These are phyloP conservation scores for Bipolaris cookei DNA, from an alignment of 2,329 filamentous ascomycete species.

Conservation along the genomic window DNA sequence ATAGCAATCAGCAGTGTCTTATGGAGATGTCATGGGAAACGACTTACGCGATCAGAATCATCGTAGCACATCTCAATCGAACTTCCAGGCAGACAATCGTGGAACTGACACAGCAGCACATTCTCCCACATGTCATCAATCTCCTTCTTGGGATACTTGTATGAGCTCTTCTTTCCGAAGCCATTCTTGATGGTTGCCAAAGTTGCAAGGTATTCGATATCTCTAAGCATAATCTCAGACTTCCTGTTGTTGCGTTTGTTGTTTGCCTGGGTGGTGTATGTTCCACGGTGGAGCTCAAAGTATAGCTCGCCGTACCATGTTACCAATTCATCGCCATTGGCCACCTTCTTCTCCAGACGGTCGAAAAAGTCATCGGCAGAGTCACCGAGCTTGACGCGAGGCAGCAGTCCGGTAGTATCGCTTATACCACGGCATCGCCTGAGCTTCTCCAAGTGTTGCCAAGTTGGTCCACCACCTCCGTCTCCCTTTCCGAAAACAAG, in stretches of 20 bases:
- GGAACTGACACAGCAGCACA: slow-evolving; percentile 92
- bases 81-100: slow-evolving; percentile 94
- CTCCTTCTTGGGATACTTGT: slow-evolving; percentile 92
- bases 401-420: slow-evolving; percentile 82
- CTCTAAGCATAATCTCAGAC: slow-evolving; percentile 82
- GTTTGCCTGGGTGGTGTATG: slow-evolving; percentile 96
- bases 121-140: slow-evolving; percentile 96
- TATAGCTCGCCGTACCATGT: slow-evolving; percentile 99
- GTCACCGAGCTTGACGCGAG: slow-evolving; percentile 84
- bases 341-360: slow-evolving; percentile 77
- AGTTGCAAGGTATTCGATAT: slow-evolving; percentile 87
- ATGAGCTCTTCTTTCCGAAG: slow-evolving; percentile 55
- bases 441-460: slow-evolving; percentile 92
- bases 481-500: slow-evolving; percentile 97
- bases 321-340: slow-evolving; percentile 71
- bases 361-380: slow-evolving; percentile 96
- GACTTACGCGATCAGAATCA: slow-evolving; percentile 76
- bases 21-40: not conserved
- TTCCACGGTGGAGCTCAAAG: slow-evolving; percentile 95
- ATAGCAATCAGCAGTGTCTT: slow-evolving; percentile 25
- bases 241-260: slow-evolving; percentile 95
- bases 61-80: slow-evolving; percentile 98
- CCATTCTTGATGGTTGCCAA: slow-evolving; percentile 76
- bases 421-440: slow-evolving; percentile 89
- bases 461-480: slow-evolving; percentile 92